These are phyloP conservation scores for Epichloe coenophiala DNA, from an alignment of 2,329 filamentous ascomycete genomes.

Conservation along the genomic window DNA sequence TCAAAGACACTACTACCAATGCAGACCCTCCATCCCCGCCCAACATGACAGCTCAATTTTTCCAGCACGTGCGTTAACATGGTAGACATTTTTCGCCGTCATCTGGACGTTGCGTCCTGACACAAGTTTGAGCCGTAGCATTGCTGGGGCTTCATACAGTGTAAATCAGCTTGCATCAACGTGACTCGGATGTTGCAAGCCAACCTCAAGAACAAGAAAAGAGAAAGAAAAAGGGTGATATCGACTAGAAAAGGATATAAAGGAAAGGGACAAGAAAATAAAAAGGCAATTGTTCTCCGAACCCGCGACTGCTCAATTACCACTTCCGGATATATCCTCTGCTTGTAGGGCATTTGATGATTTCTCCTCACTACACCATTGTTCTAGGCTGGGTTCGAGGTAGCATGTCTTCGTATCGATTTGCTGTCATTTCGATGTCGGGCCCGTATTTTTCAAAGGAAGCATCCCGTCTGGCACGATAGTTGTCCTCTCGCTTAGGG, in stretches of 20 bases:
- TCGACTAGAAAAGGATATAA: background rate
- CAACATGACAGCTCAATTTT: background rate
- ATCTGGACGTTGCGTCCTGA: background rate
- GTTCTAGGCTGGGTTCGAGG: conserved; percentile 35
- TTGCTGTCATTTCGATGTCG: conserved; percentile 37
- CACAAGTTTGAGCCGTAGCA: background rate
- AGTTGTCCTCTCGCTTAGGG: conserved; percentile 18
- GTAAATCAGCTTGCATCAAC: background rate
- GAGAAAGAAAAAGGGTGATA: background rate
- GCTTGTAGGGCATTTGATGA: background rate
- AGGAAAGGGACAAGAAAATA: background rate
- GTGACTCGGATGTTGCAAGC: background rate
- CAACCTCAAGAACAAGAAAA: background rate
- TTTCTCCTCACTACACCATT: conserved; percentile 19
- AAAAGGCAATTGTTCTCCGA: background rate
- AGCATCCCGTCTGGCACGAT: conserved; percentile 7
- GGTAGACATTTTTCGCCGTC: background rate
- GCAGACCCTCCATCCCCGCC: background rate
- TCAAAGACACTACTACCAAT: background rate
- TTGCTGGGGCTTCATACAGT: background rate
- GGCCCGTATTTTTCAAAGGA: conserved; percentile 24
- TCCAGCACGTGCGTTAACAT: background rate
- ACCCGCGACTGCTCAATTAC: background rate
- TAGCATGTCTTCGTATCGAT: conserved; percentile 45
- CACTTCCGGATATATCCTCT: background rate